phyloP scores from a whole-genome alignment of 768 basidiomycete species.

The Lactifluus hygrophoroides region DNA sequence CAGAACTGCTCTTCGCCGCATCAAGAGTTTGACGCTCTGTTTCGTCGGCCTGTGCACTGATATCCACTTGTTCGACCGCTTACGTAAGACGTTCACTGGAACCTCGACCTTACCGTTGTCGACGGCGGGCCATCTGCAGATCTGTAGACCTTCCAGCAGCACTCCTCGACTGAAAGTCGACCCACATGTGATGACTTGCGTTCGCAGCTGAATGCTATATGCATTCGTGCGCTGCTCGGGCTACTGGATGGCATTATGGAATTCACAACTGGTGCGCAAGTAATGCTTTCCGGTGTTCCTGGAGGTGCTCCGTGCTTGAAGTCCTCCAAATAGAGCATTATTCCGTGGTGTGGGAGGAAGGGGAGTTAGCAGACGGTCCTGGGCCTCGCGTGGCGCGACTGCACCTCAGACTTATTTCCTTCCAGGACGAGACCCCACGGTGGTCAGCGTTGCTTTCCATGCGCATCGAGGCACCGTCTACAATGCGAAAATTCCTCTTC shows the following conservation, averaged over 20 bases:
- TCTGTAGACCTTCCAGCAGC: slow-evolving; percentile 1
- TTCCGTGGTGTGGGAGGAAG: slow-evolving; percentile 11
- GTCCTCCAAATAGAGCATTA: slow-evolving; percentile 10
- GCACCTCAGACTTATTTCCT: slow-evolving; percentile 2
- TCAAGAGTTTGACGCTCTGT: slow-evolving; percentile 8
- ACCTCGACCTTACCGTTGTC: neutral
- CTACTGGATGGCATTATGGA: slow-evolving; percentile 1
- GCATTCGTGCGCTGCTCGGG: slow-evolving; percentile 9
- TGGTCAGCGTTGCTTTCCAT: slow-evolving; percentile 3
- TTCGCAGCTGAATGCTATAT: slow-evolving; percentile 7
- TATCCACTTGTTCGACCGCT: slow-evolving; percentile 5
- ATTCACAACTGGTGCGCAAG: slow-evolving; percentile 10
- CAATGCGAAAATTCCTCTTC: slow-evolving; percentile 8
- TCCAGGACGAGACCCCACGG: slow-evolving; percentile 10
- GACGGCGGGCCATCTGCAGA: slow-evolving; percentile 6
- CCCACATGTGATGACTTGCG: slow-evolving; percentile 1
- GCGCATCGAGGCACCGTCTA: slow-evolving; percentile 4
- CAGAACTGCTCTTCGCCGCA: slow-evolving; percentile 9
- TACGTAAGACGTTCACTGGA: slow-evolving; percentile 11
- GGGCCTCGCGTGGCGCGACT: neutral
- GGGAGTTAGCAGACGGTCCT: neutral
- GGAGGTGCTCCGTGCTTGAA: neutral
- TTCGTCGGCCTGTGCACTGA: slow-evolving; percentile 5
- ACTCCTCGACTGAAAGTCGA: slow-evolving; percentile 6
- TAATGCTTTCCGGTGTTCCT: neutral